Conservation (phyloP, 768 basidiomycete genomes). For the Russula earlei region DNA sequence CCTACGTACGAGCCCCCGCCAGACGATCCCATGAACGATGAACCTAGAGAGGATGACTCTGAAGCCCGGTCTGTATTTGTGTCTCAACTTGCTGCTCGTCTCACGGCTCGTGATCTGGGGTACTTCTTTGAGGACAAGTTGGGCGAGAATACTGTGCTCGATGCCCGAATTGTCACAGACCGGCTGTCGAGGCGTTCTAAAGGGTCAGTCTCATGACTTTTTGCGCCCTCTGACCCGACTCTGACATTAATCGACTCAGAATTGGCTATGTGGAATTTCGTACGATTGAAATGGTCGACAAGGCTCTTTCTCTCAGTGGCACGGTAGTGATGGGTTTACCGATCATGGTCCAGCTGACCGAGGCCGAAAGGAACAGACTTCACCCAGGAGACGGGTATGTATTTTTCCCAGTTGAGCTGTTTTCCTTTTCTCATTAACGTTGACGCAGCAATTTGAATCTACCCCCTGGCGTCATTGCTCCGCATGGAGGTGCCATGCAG, state of each 20-base stretch:
- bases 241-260: constrained; percentile 25
- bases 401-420: background rate
- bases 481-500: constrained; percentile 69
- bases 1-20: constrained; percentile 58
- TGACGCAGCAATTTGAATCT: constrained; percentile 60
- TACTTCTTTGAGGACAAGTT: constrained; percentile 98
- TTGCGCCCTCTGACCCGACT: no score
- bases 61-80: constrained; percentile 98
- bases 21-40: constrained; percentile 72
- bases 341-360: constrained; percentile 92
- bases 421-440: constrained; percentile 11
- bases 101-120: constrained; percentile 94
- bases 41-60: constrained; percentile 90
- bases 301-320: constrained; percentile 82
- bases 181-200: constrained; percentile 93
- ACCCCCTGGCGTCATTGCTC: constrained; percentile 74
- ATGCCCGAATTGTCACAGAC: constrained; percentile 94
- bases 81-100: constrained; percentile 92
- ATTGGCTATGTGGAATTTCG: constrained; percentile 98
- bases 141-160: constrained; percentile 88
- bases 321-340: constrained; percentile 98
- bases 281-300: constrained; percentile 81
- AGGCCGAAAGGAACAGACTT: constrained; percentile 87
- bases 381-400: constrained; percentile 83
- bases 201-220: constrained; percentile 50